Evolutionary conservation across 352 stramenopile genomes (phyloP), one percentile per base, ranked within the genome.

Genomic region (Phytopythium ostracodes): DNA sequence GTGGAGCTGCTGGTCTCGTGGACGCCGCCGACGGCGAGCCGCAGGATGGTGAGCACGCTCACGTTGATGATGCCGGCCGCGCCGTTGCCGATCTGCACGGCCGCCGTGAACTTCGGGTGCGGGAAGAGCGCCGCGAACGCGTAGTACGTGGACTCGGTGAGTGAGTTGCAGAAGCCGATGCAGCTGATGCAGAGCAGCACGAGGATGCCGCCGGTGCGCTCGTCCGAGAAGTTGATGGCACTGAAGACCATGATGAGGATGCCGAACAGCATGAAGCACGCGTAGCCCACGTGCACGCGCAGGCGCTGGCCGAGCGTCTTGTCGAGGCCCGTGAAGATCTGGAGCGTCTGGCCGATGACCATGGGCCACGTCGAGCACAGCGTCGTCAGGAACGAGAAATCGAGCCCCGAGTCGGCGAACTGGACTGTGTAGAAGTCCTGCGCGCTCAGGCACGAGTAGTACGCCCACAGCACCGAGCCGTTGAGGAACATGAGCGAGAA

Each of bases 401-500:
- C 56, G 44, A 81, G 64, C 2, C 65, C 65, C n/a, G 68, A 75
- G 40, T 71, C 52, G 11, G 75, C 62, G 59, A 83, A 87, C 57
- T 67, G 56, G 22, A 59, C 49, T 27, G 44, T 54, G 62, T 85
- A 84, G 52, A 79, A 87, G 60, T 83, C 66, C 38, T 85, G 73
- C 4, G 75, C 75, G 43, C 73, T 83, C 36, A 87, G 56, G 24
- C 77, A 87, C 64, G 75, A 85, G 64, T 83, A 82, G 67, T 79
- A 85, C 9, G 75, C 72, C 75, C 77, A 87, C 59, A 87, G 68
- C 25, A 85, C 73, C 8, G 77, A 74, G 59, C 68, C 73, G 46
- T 81, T 83, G 17, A 84, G 59, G 66, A 84, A 87, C 63, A 78
- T 74, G 66, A 85, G 70, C 62, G 74, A 67, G 42, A 67, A 84